A percentile compares a stretch with the other conserved stretches of the same genome.
phyloP scores from a whole-genome alignment of 495 filamentous ascomycete species.

The Lasiosphaeriaceae sp. region DNA sequence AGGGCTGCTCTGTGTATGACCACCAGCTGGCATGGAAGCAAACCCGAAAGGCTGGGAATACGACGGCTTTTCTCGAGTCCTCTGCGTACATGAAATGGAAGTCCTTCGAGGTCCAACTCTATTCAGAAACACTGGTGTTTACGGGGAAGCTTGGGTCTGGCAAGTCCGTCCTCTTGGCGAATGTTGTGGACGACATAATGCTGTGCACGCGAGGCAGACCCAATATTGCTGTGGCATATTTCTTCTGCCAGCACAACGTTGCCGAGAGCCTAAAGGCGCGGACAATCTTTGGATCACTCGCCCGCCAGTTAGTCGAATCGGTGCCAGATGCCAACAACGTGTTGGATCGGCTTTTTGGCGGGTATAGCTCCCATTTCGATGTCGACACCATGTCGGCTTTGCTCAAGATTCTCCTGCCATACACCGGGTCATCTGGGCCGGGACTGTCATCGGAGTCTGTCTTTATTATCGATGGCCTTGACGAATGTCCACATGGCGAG shows the following conservation, averaged over 20 bases:
- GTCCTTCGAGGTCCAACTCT: conserved; percentile 19
- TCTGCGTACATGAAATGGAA: conserved; percentile 39
- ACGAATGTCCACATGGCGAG: too few relatives aligned
- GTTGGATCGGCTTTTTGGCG: not conserved
- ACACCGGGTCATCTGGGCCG: too few relatives aligned
- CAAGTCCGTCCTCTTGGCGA: conserved; percentile 41
- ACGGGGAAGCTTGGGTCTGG: conserved; percentile 40
- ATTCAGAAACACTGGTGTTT: conserved; percentile 33
- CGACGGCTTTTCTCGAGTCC: conserved; percentile 24
- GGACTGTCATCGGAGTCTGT: not conserved
- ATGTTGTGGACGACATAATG: conserved; percentile 41
- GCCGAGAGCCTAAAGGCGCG: conserved; percentile 28
- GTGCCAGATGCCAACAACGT: conserved; percentile 1
- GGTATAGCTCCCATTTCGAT: conserved; percentile 13
- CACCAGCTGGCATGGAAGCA: conserved; percentile 41
- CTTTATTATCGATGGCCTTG: too few relatives aligned
- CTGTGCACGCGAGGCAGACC: conserved; percentile 16
- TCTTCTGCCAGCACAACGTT: conserved; percentile 29
- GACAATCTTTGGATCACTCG: conserved; percentile 37
- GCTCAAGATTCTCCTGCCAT: conserved; percentile 19
- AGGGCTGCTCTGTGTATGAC: conserved; percentile 39
- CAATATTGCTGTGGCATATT: conserved; percentile 31
- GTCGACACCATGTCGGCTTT: conserved; percentile 12
- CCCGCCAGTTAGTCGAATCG: conserved; percentile 33
- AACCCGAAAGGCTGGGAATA: conserved; percentile 36